Percentiles rank a stretch among this genome's conserved stretches.
phyloP scores from a whole-genome alignment of 495 filamentous ascomycete species.

The Aspergillus sparsus region DNA sequence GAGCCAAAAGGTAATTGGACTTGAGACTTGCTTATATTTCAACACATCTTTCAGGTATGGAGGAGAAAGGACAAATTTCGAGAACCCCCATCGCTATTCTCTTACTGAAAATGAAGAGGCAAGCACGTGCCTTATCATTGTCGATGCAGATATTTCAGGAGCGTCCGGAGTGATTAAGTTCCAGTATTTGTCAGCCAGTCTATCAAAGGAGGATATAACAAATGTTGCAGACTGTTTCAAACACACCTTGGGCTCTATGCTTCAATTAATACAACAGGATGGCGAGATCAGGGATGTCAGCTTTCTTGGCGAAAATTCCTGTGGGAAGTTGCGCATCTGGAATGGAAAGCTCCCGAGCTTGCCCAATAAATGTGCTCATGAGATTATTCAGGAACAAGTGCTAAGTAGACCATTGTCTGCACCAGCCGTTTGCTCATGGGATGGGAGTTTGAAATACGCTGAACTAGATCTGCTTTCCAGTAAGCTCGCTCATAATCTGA shows the following conservation, averaged over 20 bases:
- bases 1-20: constrained; percentile 24
- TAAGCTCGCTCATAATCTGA: constrained; percentile 8
- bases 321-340: constrained; percentile 14
- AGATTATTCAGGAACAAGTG: constrained; percentile 13
- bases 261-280: constrained; percentile 29
- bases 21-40: constrained; percentile 46
- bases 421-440: constrained; percentile 48
- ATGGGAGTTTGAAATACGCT: constrained; percentile 49
- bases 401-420: constrained; percentile 17
- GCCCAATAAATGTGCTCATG: constrained; percentile 15
- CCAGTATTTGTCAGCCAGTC: constrained; percentile 38
- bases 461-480: constrained; percentile 43
- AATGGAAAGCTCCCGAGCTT: constrained; percentile 16
- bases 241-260: constrained; percentile 35
- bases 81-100: not conserved
- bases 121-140: constrained; percentile 56
- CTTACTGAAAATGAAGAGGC: constrained; percentile 15
- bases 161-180: constrained; percentile 38
- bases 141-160: constrained; percentile 55
- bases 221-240: constrained; percentile 47
- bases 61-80: constrained; percentile 13
- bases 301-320: constrained; percentile 16
- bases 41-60: constrained; percentile 52
- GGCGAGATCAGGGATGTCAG: constrained; percentile 35
- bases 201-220: constrained; percentile 38